These are phyloP conservation scores for Hemileccinum impolitum DNA, from an alignment of 768 basidiomycete genomes.

Conservation along the genomic window DNA sequence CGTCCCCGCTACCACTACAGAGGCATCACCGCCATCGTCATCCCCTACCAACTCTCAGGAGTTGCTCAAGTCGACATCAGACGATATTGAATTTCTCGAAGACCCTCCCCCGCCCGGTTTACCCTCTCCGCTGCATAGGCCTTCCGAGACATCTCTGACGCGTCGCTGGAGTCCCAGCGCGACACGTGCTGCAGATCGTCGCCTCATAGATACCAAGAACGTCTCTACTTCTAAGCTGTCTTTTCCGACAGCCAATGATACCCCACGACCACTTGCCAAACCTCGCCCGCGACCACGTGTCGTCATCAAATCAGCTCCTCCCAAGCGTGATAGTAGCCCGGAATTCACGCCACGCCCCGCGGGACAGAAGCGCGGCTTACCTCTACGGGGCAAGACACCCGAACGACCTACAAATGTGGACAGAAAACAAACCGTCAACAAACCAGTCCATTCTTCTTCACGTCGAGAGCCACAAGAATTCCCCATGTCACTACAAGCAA, in stretches of 20 bases:
- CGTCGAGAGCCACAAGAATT: conserved; percentile 22
- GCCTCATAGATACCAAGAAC: neutral
- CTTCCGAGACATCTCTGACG: neutral
- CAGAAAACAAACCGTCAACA: conserved; percentile 8
- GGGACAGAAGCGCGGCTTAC: neutral
- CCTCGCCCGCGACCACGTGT: conserved; percentile 16
- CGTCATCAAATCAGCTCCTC: neutral
- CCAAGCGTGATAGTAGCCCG: conserved; percentile 6
- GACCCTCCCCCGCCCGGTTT: neutral
- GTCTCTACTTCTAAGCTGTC: conserved; percentile 6
- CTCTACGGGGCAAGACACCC: conserved; percentile 6
- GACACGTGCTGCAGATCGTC: neutral
- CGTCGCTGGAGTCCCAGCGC: neutral
- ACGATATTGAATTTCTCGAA: conserved; percentile 9
- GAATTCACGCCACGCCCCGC: conserved; percentile 18
- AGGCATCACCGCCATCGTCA: conserved; percentile 19
- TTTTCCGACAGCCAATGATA: neutral
- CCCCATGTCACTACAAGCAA: conserved; percentile 21
- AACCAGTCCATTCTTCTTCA: neutral
- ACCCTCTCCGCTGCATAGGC: conserved; percentile 2
- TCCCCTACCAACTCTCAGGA: conserved; percentile 25
- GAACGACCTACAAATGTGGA: neutral
- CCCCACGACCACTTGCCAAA: neutral
- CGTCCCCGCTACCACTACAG: neutral
- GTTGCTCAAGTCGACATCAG: conserved; percentile 16